phyloP scores from a whole-genome alignment of 2,329 filamentous ascomycete genomes.

The Fusarium miscanthi region DNA sequence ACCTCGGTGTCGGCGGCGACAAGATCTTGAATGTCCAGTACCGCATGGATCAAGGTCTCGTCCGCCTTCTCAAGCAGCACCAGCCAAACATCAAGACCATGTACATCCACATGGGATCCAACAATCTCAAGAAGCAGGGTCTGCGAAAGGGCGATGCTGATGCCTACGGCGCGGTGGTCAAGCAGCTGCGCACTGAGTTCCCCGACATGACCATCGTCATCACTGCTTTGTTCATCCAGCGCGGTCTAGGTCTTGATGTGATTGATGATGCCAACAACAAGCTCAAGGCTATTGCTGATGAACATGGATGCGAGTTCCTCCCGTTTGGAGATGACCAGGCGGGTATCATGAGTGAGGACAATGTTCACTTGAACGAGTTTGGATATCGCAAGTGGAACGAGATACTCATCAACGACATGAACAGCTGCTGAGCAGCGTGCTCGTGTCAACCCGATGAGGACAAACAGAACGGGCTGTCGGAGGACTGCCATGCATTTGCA shows the following conservation, averaged over 20 bases:
- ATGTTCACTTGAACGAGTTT: conserved; percentile 7
- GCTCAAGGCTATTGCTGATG: neutral
- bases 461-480: accelerated
- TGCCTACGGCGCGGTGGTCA: neutral
- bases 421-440: neutral
- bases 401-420: neutral
- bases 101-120: conserved; percentile 19
- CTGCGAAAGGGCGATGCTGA: neutral
- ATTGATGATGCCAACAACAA: neutral
- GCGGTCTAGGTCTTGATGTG: neutral
- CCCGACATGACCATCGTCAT: neutral
- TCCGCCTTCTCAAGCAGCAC: neutral
- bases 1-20: conserved; percentile 11
- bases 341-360: conserved; percentile 2
- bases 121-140: neutral
- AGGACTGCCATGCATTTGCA: neutral
- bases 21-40: conserved; percentile 19
- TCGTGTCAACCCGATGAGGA: accelerated
- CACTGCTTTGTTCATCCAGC: conserved; percentile 3
- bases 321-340: neutral
- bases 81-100: neutral
- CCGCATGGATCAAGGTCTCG: neutral
- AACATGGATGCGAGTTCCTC: neutral
- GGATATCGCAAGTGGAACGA: conserved; percentile 6
- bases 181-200: neutral